Evolutionary conservation across 495 filamentous ascomycete genomes (phyloP).

Genomic region (Hypoxylon lenormandii): DNA sequence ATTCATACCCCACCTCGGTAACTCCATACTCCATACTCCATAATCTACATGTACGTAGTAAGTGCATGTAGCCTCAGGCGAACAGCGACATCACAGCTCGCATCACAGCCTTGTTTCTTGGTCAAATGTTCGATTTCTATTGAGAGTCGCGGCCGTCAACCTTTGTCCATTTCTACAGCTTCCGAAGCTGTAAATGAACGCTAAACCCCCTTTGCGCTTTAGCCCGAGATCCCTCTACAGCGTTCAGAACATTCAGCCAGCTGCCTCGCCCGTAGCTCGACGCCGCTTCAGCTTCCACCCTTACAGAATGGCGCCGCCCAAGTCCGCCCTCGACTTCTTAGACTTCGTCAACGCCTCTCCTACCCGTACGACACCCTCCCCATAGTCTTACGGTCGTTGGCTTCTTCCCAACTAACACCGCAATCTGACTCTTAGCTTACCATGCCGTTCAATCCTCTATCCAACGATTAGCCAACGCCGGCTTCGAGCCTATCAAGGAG

Average conservation of each 20-base stretch:
- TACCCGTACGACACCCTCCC: constrained; percentile 73
- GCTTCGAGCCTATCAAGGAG: constrained; percentile 90
- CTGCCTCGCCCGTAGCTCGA: constrained; percentile 2
- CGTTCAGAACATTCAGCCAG: constrained; percentile 12
- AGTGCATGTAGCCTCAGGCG: no score
- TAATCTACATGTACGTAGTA: no score
- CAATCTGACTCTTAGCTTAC: constrained; percentile 73
- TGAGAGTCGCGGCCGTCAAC: background rate
- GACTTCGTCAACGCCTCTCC: constrained; percentile 95
- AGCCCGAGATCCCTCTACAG: constrained; percentile 2
- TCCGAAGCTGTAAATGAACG: constrained; percentile 32
- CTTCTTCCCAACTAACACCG: constrained; percentile 34
- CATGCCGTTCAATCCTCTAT: constrained; percentile 88
- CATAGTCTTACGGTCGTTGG: background rate
- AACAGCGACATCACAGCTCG: constrained; percentile 4
- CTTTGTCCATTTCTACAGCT: background rate
- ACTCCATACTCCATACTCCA: no score
- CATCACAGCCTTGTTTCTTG: background rate
- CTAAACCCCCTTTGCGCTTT: constrained; percentile 6
- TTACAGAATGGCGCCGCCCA: constrained; percentile 68
- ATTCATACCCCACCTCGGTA: no score
- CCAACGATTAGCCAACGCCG: constrained; percentile 77
- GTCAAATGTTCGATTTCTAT: background rate
- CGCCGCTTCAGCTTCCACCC: constrained; percentile 41
- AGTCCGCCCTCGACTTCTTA: constrained; percentile 83